Conservation (phyloP, 345 rosid genomes). For the Salix caprea region DNA sequence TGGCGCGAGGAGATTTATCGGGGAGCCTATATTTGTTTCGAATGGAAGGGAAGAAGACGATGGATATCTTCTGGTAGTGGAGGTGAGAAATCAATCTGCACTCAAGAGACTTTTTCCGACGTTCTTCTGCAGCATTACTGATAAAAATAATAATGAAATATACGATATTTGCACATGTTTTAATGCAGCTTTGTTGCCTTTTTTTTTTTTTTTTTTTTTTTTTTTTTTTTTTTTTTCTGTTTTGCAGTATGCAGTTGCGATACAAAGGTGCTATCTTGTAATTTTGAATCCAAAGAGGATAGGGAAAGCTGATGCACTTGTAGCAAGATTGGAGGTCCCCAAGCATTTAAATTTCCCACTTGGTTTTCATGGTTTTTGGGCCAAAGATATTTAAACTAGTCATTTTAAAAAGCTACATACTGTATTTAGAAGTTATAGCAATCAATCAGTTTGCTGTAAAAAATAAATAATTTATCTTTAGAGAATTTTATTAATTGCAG, state of each 20-base stretch:
- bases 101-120: too few species aligned
- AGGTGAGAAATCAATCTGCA: conserved; percentile 39
- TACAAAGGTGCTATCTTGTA: conserved; percentile 70
- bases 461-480: too few species aligned
- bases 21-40: conserved; percentile 80
- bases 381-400: conserved; percentile 5
- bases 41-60: conserved; percentile 53
- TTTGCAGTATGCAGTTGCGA: conserved; percentile 78
- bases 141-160: too few species aligned
- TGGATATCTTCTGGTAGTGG: conserved; percentile 79
- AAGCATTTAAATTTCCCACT: conserved; percentile 71
- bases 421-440: too few species aligned
- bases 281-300: conserved; percentile 68
- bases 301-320: conserved; percentile 64
- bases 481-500: too few species aligned
- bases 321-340: conserved; percentile 75
- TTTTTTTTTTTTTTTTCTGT: background rate
- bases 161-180: too few species aligned
- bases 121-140: too few species aligned
- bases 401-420: too few species aligned
- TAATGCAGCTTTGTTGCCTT: background rate
- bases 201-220: too few species aligned
- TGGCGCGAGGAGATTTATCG: conserved; percentile 61
- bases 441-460: too few species aligned
- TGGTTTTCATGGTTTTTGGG: conserved; percentile 94